Percentiles rank a stretch among this genome's conserved stretches.
These are phyloP conservation scores for Chalciporus sp. DNA, from an alignment of 1,284 basidiomycete genomes.

Conservation along the genomic window DNA sequence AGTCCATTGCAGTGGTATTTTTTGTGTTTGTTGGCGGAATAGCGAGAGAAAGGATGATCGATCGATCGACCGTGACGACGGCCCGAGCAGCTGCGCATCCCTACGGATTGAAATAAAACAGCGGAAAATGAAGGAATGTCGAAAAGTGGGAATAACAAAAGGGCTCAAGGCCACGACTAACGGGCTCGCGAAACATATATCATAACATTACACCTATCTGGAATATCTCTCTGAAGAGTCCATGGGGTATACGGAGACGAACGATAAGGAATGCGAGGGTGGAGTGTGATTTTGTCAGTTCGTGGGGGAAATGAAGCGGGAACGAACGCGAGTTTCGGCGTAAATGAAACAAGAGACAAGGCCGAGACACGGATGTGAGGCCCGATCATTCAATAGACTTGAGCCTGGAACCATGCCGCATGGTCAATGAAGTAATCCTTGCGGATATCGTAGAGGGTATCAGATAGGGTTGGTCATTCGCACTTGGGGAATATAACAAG, in stretches of 20 bases:
- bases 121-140: background rate
- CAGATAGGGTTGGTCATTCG: background rate
- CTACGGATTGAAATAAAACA: background rate
- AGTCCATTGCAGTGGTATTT: too few species aligned
- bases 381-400: background rate
- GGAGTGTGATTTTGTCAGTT: background rate
- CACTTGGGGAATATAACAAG: background rate
- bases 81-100: background rate
- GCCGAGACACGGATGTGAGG: background rate
- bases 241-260: background rate
- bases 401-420: background rate
- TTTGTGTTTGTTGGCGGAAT: too few species aligned
- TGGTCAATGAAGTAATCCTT: background rate
- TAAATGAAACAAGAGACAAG: background rate
- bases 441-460: background rate
- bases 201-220: background rate
- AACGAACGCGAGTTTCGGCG: background rate
- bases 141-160: background rate
- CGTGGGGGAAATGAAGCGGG: background rate
- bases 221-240: background rate
- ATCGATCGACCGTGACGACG: background rate
- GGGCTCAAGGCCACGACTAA: background rate
- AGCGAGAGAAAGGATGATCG: too few species aligned
- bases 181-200: background rate
- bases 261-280: background rate